Evolutionary conservation across 805 yeast genomes (phyloP).

Genomic region (Teunomyces funiuensis): DNA sequence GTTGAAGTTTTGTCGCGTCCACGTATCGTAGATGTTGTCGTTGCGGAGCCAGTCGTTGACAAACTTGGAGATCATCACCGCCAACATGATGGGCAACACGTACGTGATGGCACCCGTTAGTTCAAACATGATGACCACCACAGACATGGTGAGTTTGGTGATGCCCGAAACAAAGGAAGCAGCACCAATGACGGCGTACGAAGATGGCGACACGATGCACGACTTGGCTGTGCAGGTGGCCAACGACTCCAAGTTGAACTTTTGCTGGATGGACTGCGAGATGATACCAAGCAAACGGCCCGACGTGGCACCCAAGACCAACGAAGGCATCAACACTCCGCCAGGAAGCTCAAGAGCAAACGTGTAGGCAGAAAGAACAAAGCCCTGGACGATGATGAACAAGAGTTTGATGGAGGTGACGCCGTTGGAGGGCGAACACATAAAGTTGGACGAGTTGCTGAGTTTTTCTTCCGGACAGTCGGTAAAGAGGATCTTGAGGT

Average conservation of each 20-base stretch:
- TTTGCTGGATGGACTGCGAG: constrained; percentile 48
- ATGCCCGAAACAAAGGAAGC: constrained; percentile 80
- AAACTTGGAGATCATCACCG: constrained; percentile 73
- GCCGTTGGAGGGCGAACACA: constrained; percentile 32
- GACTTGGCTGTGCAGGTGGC: constrained; percentile 44
- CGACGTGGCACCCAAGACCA: constrained; percentile 59
- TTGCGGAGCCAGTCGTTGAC: constrained; percentile 62
- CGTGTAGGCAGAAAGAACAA: constrained; percentile 62
- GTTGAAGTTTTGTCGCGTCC: constrained; percentile 34
- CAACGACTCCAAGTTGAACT: constrained; percentile 29
- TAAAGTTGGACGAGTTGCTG: constrained; percentile 30
- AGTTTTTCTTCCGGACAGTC: constrained; percentile 49
- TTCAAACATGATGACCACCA: constrained; percentile 92
- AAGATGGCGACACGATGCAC: constrained; percentile 76
- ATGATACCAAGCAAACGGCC: constrained; percentile 59
- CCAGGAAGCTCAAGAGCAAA: constrained; percentile 71
- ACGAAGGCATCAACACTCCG: constrained; percentile 63
- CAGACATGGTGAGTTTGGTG: constrained; percentile 75
- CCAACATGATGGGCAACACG: constrained; percentile 81
- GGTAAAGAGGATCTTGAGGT: constrained; percentile 62
- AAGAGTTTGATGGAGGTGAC: constrained; percentile 28
- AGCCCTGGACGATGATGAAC: constrained; percentile 49
- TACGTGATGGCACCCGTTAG: constrained; percentile 84
- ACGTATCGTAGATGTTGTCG: constrained; percentile 63
- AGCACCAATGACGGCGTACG: constrained; percentile 87